Evolutionary conservation across 2,329 filamentous ascomycete genomes (phyloP).

Genomic region (Phoma sp.): DNA sequence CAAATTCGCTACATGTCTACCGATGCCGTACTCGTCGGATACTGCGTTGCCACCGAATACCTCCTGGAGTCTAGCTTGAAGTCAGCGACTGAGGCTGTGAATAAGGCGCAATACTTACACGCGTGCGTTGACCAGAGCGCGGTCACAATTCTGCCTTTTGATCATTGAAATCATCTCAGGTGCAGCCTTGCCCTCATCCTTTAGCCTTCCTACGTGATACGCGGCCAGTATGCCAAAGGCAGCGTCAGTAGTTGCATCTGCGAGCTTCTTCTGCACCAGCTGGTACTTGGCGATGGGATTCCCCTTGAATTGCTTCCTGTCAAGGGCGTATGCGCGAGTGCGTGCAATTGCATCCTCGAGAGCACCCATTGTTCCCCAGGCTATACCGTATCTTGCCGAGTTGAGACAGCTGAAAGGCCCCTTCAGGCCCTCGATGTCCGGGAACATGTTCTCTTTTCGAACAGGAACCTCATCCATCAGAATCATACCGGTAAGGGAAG

Average conservation of each 20-base stretch:
- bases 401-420: conserved; percentile 96
- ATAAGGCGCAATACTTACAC: conserved; percentile 51
- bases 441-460: conserved; percentile 90
- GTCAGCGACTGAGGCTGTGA: conserved; percentile 15
- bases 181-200: conserved; percentile 84
- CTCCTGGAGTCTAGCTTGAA: conserved; percentile 73
- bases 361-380: conserved; percentile 91
- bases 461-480: conserved; percentile 91
- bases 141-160: conserved; percentile 97
- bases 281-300: conserved; percentile 97
- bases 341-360: conserved; percentile 88
- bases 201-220: conserved; percentile 88
- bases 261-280: conserved; percentile 95
- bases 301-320: conserved; percentile 93
- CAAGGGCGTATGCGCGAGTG: conserved; percentile 84
- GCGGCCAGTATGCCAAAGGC: conserved; percentile 90
- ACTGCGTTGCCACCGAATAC: conserved; percentile 98
- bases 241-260: conserved; percentile 88
- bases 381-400: conserved; percentile 90
- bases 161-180: conserved; percentile 98
- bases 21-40: conserved; percentile 95
- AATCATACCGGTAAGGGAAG: conserved; percentile 97
- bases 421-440: conserved; percentile 80
- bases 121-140: conserved; percentile 79
- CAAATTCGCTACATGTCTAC: conserved; percentile 91